Evolutionary conservation across 2,329 filamentous ascomycete species (phyloP).

Genomic region (Alternaria postmessia): DNA sequence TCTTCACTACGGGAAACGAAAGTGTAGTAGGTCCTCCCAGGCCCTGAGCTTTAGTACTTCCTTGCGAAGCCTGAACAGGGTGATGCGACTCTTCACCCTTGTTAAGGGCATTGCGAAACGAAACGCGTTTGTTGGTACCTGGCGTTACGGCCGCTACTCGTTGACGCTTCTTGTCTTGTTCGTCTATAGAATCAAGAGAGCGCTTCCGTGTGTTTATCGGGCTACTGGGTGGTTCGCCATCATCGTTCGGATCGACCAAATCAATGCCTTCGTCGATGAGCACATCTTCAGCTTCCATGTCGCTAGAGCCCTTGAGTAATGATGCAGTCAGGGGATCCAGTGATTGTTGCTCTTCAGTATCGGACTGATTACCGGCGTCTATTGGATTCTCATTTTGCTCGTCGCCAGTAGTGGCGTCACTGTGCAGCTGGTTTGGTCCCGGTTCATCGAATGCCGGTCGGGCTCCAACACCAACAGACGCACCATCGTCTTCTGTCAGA

Average conservation of each 20-base stretch:
- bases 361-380: slow-evolving; percentile 23
- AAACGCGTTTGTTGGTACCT: slow-evolving; percentile 15
- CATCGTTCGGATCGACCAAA: slow-evolving; percentile 25
- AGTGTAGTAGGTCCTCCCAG: slow-evolving; percentile 57
- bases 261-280: slow-evolving; percentile 32
- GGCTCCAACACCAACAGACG: neutral
- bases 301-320: slow-evolving; percentile 19
- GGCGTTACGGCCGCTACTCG: slow-evolving; percentile 19
- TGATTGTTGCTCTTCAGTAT: slow-evolving; percentile 33
- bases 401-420: slow-evolving; percentile 16
- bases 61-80: slow-evolving; percentile 49
- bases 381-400: slow-evolving; percentile 39
- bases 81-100: slow-evolving; percentile 6
- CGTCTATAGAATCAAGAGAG: slow-evolving; percentile 13
- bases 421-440: slow-evolving; percentile 2
- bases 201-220: slow-evolving; percentile 30
- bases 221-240: slow-evolving; percentile 14
- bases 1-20: slow-evolving; percentile 79
- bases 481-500: neutral
- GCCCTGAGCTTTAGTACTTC: slow-evolving; percentile 49
- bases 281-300: slow-evolving; percentile 13
- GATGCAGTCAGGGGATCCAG: slow-evolving; percentile 45
- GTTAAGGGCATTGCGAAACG: slow-evolving; percentile 19
- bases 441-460: neutral
- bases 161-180: slow-evolving; percentile 25